Percentiles rank a stretch among this genome's conserved stretches.
Conservation (phyloP, 768 basidiomycete genomes). For the Suillus discolor region DNA sequence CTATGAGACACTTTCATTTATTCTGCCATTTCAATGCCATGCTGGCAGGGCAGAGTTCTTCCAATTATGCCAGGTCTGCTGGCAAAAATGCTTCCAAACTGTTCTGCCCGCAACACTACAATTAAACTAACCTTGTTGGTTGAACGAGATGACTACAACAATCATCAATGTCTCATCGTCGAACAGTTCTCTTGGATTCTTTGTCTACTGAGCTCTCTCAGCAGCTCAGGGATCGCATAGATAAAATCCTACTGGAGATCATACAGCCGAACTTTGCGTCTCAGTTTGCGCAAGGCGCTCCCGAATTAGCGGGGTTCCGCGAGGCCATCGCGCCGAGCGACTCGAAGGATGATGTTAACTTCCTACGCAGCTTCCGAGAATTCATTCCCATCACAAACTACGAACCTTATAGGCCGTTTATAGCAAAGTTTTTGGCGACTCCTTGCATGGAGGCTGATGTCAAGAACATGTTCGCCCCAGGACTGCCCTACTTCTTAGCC, state of each 20-base stretch:
- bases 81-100: neutral
- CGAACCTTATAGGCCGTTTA: constrained; percentile 25
- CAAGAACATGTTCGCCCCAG: constrained; percentile 26
- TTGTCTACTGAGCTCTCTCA: constrained; percentile 7
- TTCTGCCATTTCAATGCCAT: neutral
- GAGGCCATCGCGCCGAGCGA: constrained; percentile 2
- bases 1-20: neutral
- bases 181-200: neutral
- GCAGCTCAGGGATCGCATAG: neutral
- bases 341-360: neutral
- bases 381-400: constrained; percentile 24
- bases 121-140: neutral
- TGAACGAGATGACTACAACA: neutral
- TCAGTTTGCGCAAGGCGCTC: constrained; percentile 3
- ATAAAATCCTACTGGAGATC: constrained; percentile 1
- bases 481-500: constrained; percentile 24
- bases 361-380: constrained; percentile 15
- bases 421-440: constrained; percentile 13
- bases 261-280: constrained; percentile 2
- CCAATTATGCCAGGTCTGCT: neutral
- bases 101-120: neutral
- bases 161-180: neutral
- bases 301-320: neutral
- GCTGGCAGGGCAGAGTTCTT: neutral
- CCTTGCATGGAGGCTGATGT: constrained; percentile 15